Evolutionary conservation across 345 rosid genomes (phyloP).

Genomic region (Salix caprea): DNA sequence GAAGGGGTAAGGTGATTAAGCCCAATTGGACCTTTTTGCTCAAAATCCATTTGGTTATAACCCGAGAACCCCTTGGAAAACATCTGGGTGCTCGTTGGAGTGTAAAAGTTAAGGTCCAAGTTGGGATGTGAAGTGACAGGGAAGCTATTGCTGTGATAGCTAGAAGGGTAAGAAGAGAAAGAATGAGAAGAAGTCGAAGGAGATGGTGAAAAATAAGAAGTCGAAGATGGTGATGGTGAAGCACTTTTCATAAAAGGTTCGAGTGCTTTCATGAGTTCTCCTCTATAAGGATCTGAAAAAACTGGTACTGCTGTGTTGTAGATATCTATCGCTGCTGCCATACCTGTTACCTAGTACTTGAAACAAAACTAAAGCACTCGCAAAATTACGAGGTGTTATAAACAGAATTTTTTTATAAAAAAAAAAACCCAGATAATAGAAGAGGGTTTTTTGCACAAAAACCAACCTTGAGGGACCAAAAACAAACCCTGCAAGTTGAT

Average conservation of each 20-base stretch:
- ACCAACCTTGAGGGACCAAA: constrained; percentile 50
- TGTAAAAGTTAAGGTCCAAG: constrained; percentile 22
- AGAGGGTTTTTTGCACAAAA: constrained; percentile 1
- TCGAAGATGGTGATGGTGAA: constrained; percentile 5
- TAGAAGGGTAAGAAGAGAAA: constrained; percentile 16
- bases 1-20: constrained; percentile 53
- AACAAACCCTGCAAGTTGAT: constrained; percentile 58
- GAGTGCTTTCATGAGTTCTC: constrained; percentile 91
- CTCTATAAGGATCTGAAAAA: constrained; percentile 45
- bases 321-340: constrained; percentile 66
- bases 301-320: constrained; percentile 34
- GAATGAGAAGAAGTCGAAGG: constrained; percentile 7
- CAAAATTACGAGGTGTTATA: background rate
- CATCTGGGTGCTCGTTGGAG: constrained; percentile 28
- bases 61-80: constrained; percentile 24
- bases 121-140: constrained; percentile 2
- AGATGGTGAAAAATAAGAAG: background rate
- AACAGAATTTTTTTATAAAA: background rate
- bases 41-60: constrained; percentile 23
- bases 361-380: background rate
- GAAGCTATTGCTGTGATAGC: constrained; percentile 32
- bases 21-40: constrained; percentile 44
- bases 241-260: constrained; percentile 39
- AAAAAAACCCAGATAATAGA: background rate
- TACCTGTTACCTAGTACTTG: background rate